Evolutionary conservation across 306 rosid genomes (phyloP), one percentile per base, ranked within the genome.

Genomic region (Medicago arabica): DNA sequence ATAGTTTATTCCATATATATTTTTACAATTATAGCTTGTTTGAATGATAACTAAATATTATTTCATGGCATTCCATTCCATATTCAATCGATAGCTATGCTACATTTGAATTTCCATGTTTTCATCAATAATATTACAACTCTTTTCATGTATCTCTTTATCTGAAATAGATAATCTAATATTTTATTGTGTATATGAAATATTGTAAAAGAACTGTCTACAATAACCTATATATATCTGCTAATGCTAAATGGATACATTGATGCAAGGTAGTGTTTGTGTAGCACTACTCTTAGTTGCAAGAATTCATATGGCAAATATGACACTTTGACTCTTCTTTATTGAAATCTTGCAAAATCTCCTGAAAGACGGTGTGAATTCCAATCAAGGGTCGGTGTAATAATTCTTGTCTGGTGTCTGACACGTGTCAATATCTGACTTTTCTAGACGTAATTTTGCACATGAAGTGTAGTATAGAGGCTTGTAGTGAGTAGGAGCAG

Each of bases 171-270:
- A 72, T 66, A 68, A 78, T 79, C 88, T 87, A 76, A 77, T 58
- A 65, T 39, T 82, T 87, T 87, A 94, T 89, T 81, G 23, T 44
- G 50, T 60, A 82, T 93, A 61, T 28, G 41, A 61, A 88, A 83
- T 58, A 66, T 80, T 80, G 89, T 68, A 39, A 71, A 80, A 79
- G 76, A 73, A 66, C 86, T 87, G 86, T 84, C 91, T 90, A 90
- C 78, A 80, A 58, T 78, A 82, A 72, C 84, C 93, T 89, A 85
- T 64, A 85, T 64, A 68, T 49, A 63, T 75, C 79, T 79, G 18
- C 75, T 71, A 71, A 81, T 58, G 44, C 87, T 73, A 83, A 63
- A 58, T 78, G 80, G 76, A 69, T 88, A 77, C 84, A 71, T 82
- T 76, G 71, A 75, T 80, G 74, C 44, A 80, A 79, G 69, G 83